Conservation (phyloP, 257 asterid genomes). For the Solanum microdontum region DNA sequence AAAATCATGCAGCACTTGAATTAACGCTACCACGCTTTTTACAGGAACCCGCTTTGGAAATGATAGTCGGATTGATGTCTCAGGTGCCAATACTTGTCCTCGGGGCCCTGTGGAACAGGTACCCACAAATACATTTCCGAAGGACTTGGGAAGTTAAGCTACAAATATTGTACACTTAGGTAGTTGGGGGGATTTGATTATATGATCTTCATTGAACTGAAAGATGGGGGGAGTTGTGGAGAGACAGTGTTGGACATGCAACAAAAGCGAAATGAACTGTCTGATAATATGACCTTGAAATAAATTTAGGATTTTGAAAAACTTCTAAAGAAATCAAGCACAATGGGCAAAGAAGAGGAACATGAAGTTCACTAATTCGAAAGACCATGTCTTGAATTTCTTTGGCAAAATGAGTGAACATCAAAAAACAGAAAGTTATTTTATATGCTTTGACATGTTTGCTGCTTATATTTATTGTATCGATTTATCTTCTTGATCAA, state of each 20-base stretch:
- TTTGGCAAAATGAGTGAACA: neutral
- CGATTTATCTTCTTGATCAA: neutral
- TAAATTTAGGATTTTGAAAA: neutral
- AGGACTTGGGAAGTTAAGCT: constrained; percentile 9
- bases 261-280: neutral
- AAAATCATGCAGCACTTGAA: neutral
- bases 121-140: constrained; percentile 5
- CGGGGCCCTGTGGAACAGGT: constrained; percentile 38
- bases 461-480: neutral
- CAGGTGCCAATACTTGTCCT: constrained; percentile 21
- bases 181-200: neutral
- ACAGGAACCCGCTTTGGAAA: constrained; percentile 28
- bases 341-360: neutral
- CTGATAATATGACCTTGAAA: no score
- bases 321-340: neutral
- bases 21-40: neutral
- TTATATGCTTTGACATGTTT: neutral
- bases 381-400: neutral
- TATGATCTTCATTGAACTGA: neutral
- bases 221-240: neutral
- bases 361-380: neutral
- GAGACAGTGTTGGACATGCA: neutral
- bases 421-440: neutral
- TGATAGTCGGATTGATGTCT: constrained; percentile 21
- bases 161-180: neutral